Evolutionary conservation across 1,284 basidiomycete species (phyloP), one percentile per base, ranked within the genome.

Genomic region (Ustilago crameri): DNA sequence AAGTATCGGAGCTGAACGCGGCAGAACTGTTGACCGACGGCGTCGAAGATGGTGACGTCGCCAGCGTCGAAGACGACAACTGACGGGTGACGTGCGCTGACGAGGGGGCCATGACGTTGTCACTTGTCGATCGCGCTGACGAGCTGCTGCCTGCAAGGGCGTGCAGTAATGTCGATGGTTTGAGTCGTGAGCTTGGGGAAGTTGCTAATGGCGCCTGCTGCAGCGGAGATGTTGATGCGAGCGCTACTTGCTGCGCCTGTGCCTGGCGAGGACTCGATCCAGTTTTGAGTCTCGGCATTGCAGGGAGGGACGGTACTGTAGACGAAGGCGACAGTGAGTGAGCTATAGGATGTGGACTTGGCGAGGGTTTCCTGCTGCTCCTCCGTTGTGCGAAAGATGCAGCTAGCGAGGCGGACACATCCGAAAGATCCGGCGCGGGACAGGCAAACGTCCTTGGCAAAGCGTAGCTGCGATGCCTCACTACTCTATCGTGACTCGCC

Each of bases 371-470:
- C 17, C 49, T 56, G 18, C 32, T 27, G 1, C 38, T 32, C 9
- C 34, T 44, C 2, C 35, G 40, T 18, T 34, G 17, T 2, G 56
- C 48, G 2, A 56, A 15, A 9, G 43, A 47, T 9, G 63, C 52
- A n/a, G 38, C 50, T 5, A 55, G 24, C 15, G 44, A 37, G 3
- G 40, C 34, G 9, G 34, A 43, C 5, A 56, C 38, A 32, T 66
- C 63, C 17, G 5, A 37, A 20, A 63, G 49, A 32, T 70, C 48
- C 9, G 56, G 62, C 2, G 35, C 30, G 14, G 65, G 62, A 30
- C 56, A 37, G 3, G 22, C 17, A 38, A 78, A 69, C 0, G 58
- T 60, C 26, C 63, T 74, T 4, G 76, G 74, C 18, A 76, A 23
- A 2, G 60, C 49, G 34, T 51, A 61, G 20, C 46, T 57, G 9